Conservation (phyloP, 176 grass and related monocot genomes). For the Olyra latifolia region DNA sequence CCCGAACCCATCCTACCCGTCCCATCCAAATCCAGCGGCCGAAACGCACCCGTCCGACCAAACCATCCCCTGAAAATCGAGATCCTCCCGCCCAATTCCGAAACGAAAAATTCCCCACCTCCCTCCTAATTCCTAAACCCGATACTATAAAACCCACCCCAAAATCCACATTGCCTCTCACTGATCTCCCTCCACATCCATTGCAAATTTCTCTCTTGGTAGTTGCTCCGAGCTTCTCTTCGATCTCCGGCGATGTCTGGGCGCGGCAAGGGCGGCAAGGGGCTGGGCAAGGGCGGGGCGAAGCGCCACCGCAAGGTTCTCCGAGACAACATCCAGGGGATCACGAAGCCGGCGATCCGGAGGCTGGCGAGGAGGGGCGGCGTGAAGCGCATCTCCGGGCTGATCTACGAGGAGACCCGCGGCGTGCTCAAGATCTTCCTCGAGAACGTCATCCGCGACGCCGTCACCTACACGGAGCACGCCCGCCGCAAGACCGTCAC, state of each 20-base stretch:
- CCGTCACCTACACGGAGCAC: conserved; percentile 89
- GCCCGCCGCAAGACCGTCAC: conserved; percentile 88
- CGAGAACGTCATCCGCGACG: conserved; percentile 89
- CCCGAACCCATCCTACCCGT: not conserved
- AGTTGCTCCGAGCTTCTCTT: not conserved
- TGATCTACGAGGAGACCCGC: conserved; percentile 90
- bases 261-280: conserved; percentile 85
- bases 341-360: conserved; percentile 90
- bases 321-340: conserved; percentile 92
- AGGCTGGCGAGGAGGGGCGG: conserved; percentile 73
- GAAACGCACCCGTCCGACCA: not conserved
- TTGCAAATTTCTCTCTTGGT: not conserved
- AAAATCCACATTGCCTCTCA: not conserved
- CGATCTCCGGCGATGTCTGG: conserved; percentile 58
- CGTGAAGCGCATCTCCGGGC: conserved; percentile 78
- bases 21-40: not conserved
- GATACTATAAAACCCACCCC: conserved; percentile 37
- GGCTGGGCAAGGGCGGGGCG: conserved; percentile 78
- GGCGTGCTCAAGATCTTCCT: conserved; percentile 96
- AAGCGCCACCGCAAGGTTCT: conserved; percentile 87
- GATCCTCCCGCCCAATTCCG: not conserved
- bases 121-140: conserved; percentile 4
- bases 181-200: not conserved
- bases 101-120: not conserved
- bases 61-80: not conserved